Conservation (phyloP, 306 rosid species). For the Canavalia gladiata region DNA sequence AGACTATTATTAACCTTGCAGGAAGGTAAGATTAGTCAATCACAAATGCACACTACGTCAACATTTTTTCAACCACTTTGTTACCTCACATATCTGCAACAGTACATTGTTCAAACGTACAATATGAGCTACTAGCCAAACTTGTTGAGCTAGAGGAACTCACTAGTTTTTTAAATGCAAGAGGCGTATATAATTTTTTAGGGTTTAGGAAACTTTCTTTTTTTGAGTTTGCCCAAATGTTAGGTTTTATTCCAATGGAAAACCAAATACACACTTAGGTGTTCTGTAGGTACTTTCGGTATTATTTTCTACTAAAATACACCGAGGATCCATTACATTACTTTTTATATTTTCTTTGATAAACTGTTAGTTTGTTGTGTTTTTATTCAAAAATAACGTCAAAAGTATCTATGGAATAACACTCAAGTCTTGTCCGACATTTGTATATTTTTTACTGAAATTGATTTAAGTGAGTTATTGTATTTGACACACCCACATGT, state of each 20-base stretch:
- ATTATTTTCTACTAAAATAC: background rate
- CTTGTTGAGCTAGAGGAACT: conserved; percentile 33
- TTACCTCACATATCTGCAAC: conserved; percentile 24
- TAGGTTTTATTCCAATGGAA: too few relatives aligned
- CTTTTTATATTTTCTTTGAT: background rate
- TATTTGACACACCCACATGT: conserved; percentile 2
- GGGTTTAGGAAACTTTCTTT: background rate
- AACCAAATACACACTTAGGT: background rate
- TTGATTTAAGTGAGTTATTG: conserved; percentile 10
- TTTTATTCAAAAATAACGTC: too few relatives aligned
- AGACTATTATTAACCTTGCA: conserved; percentile 68
- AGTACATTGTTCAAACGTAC: conserved; percentile 28
- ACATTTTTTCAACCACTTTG: conserved; percentile 34
- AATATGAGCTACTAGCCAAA: conserved; percentile 6
- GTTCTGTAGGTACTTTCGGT: background rate
- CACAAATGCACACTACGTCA: conserved; percentile 25
- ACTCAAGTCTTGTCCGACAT: too few relatives aligned
- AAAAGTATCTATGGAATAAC: too few relatives aligned
- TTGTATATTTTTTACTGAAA: background rate
- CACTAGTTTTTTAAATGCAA: conserved; percentile 27
- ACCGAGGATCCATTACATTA: too few relatives aligned
- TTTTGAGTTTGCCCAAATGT: too few relatives aligned
- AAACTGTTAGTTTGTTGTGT: background rate
- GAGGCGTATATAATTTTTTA: conserved; percentile 14
- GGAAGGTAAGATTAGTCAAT: conserved; percentile 78